These are phyloP conservation scores for Aspergillus awamori DNA, from an alignment of 2,329 filamentous ascomycete genomes.

Conservation along the genomic window DNA sequence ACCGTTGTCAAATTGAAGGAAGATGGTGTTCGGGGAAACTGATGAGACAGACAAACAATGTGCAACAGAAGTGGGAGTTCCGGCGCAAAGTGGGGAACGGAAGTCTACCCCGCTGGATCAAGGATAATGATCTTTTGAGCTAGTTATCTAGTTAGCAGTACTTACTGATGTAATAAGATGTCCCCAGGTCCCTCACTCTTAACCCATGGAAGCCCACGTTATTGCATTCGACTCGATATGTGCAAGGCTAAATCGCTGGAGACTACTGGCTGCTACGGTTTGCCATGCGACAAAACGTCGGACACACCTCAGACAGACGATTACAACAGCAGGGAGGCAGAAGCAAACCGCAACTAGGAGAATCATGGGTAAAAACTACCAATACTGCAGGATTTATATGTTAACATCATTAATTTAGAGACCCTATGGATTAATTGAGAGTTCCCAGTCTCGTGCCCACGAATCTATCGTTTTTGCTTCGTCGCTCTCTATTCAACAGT, in stretches of 20 bases:
- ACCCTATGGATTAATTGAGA: constrained; percentile 1
- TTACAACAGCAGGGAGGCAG: not conserved
- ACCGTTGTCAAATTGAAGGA: too few relatives aligned
- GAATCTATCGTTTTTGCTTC: not conserved
- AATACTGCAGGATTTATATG: constrained; percentile 7
- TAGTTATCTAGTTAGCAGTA: not conserved
- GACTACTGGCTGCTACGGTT: too few relatives aligned
- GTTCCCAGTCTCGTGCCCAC: constrained; percentile 7
- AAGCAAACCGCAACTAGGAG: not conserved
- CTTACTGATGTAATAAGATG: not conserved
- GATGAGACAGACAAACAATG: not conserved
- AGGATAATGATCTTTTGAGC: not conserved
- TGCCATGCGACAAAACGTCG: not conserved
- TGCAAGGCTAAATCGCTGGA: too few relatives aligned
- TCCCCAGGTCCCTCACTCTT: not conserved
- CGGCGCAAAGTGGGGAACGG: not conserved
- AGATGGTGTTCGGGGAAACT: not conserved
- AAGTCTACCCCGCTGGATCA: not conserved
- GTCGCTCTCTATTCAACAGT: constrained; percentile 78
- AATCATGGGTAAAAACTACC: not conserved
- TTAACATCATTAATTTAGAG: constrained; percentile 9
- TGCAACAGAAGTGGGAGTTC: constrained; percentile 2
- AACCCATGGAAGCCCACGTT: too few relatives aligned
- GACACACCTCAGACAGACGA: not conserved
- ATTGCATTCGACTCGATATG: too few relatives aligned